Percentiles rank a stretch among this genome's conserved stretches.
These are phyloP conservation scores for Magnaporthiopsis incrustans DNA, from an alignment of 2,329 filamentous ascomycete genomes.

Conservation along the genomic window DNA sequence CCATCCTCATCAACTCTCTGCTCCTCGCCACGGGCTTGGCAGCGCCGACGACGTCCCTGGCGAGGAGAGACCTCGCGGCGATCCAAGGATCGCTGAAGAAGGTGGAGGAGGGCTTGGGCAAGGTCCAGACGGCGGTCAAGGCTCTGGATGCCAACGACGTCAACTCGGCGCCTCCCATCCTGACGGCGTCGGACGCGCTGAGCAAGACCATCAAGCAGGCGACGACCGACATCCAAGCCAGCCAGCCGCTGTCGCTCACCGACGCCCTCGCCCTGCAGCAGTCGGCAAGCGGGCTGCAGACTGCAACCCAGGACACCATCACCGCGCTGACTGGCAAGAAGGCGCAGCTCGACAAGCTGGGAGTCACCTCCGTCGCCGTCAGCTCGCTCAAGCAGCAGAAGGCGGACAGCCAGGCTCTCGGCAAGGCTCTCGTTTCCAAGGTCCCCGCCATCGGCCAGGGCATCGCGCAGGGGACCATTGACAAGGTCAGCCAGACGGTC, in stretches of 20 bases:
- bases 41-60: conserved; percentile 33
- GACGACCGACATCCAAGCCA: conserved; percentile 20
- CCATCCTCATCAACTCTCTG: conserved; percentile 4
- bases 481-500: conserved; percentile 16
- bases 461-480: conserved; percentile 19
- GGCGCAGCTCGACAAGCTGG: conserved; percentile 19
- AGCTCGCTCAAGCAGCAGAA: conserved; percentile 18
- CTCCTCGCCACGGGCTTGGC: conserved; percentile 23
- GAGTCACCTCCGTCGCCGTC: conserved; percentile 17
- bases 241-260: conserved; percentile 16
- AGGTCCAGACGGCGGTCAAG: conserved; percentile 26
- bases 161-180: neutral
- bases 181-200: neutral
- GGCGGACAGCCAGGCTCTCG: conserved; percentile 24
- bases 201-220: conserved; percentile 14
- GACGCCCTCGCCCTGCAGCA: conserved; percentile 17
- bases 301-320: conserved; percentile 16
- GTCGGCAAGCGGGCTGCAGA: conserved; percentile 15
- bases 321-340: conserved; percentile 17
- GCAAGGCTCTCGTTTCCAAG: conserved; percentile 19
- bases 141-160: neutral
- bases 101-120: conserved; percentile 50
- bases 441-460: conserved; percentile 19
- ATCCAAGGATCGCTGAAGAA: conserved; percentile 52
- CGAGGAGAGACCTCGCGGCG: conserved; percentile 38